These are phyloP conservation scores for Colletotrichum lupini DNA, from an alignment of 2,329 filamentous ascomycete genomes.

Conservation along the genomic window DNA sequence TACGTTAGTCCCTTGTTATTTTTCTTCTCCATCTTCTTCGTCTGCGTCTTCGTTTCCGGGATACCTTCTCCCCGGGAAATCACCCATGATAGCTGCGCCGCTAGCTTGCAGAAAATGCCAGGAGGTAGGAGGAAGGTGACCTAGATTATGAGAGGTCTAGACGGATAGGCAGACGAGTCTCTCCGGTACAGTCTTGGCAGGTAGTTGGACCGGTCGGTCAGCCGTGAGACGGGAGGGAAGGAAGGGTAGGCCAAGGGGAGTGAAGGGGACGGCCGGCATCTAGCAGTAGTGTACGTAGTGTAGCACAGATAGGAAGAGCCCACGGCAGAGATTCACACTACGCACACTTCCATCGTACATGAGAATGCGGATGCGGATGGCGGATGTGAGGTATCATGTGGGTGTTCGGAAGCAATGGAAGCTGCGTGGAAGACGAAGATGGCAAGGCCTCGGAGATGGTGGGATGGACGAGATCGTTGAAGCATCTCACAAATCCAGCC, in stretches of 20 bases:
- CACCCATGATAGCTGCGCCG: constrained; percentile 28
- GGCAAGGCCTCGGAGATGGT: background rate
- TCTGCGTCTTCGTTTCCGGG: background rate
- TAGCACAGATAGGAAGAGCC: background rate
- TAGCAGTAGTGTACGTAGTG: background rate
- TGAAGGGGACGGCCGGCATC: background rate
- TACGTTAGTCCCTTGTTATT: background rate
- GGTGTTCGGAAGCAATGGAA: constrained; percentile 19
- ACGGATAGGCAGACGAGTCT: background rate
- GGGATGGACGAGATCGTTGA: background rate
- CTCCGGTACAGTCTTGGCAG: background rate
- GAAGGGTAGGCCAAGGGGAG: background rate
- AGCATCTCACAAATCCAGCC: background rate
- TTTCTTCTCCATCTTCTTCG: background rate
- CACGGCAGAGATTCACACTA: background rate
- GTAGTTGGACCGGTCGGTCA: constrained; percentile 18
- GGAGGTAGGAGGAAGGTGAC: background rate
- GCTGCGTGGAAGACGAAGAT: constrained; percentile 23
- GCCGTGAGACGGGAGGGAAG: background rate
- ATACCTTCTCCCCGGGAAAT: constrained; percentile 14
- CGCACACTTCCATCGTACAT: constrained; percentile 23
- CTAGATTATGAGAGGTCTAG: background rate
- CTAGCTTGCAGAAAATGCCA: constrained; percentile 4
- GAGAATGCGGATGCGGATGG: background rate
- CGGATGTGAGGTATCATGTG: constrained; percentile 1